phyloP scores from a whole-genome alignment of 1,139 yeast genomes.

The Saccharomyces uvarum region DNA sequence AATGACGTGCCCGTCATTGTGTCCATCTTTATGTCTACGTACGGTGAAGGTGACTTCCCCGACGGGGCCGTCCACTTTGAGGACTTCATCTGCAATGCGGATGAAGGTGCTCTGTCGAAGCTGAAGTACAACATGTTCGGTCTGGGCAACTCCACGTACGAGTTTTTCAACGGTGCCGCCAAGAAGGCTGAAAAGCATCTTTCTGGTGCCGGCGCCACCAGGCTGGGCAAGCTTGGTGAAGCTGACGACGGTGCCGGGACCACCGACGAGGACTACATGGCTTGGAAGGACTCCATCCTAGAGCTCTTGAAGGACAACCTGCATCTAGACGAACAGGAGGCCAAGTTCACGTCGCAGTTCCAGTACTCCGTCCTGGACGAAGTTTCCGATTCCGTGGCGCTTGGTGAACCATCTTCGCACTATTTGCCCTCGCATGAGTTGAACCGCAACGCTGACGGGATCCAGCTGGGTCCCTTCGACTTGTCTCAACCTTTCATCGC shows the following conservation, averaged over 20 bases:
- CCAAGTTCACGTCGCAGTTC: slow-evolving; percentile 66
- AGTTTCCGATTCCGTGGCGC: slow-evolving; percentile 45
- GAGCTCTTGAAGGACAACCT: slow-evolving; percentile 59
- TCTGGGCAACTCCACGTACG: slow-evolving; percentile 89
- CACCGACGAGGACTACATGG: slow-evolving; percentile 87
- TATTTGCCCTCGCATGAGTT: slow-evolving; percentile 40
- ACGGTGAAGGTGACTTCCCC: slow-evolving; percentile 98
- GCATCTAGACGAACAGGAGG: slow-evolving; percentile 66
- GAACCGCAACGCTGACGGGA: slow-evolving; percentile 21
- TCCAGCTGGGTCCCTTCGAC: slow-evolving; percentile 68
- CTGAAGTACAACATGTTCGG: slow-evolving; percentile 75
- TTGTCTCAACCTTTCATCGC: slow-evolving; percentile 81
- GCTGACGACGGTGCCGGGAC: slow-evolving; percentile 96
- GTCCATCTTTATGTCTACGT: slow-evolving; percentile 79
- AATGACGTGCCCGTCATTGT: slow-evolving; percentile 47
- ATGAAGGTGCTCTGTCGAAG: slow-evolving; percentile 54
- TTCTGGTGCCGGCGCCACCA: slow-evolving; percentile 53
- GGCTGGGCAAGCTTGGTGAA: slow-evolving; percentile 68
- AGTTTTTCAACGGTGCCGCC: slow-evolving; percentile 80
- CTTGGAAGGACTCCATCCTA: slow-evolving; percentile 81
- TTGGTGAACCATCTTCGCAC: slow-evolving; percentile 74
- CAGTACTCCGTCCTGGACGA: slow-evolving; percentile 35
- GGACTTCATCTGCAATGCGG: slow-evolving; percentile 45
- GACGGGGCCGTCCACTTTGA: slow-evolving; percentile 78
- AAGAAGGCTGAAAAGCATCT: slow-evolving; percentile 48